Percentiles rank a stretch among this genome's conserved stretches.
Evolutionary conservation across 441 rosid genomes (phyloP).

Genomic region (Arabidopsis hybrid): DNA sequence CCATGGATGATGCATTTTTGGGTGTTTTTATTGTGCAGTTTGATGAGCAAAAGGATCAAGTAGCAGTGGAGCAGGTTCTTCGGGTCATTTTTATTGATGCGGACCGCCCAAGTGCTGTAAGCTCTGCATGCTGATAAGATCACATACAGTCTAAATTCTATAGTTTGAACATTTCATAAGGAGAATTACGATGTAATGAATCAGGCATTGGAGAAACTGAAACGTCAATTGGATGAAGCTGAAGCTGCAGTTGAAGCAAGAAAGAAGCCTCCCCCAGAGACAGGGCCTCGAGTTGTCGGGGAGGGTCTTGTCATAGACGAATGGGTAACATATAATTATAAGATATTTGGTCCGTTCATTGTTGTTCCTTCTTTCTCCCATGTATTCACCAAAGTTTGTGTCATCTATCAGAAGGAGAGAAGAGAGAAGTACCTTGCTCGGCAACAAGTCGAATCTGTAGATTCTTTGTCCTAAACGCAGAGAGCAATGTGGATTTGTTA

Average conservation of each 20-base stretch:
- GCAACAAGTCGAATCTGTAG: slow-evolving; percentile 62
- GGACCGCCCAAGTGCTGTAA: slow-evolving; percentile 64
- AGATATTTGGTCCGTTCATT: neutral
- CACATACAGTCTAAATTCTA: neutral
- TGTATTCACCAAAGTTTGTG: neutral
- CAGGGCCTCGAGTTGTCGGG: slow-evolving; percentile 65
- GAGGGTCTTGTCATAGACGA: slow-evolving; percentile 81
- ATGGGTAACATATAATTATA: slow-evolving; percentile 57
- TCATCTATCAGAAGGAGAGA: slow-evolving; percentile 67
- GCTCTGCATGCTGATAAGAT: slow-evolving; percentile 14
- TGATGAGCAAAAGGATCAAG: slow-evolving; percentile 75
- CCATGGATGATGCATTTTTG: neutral
- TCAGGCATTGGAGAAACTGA: slow-evolving; percentile 73
- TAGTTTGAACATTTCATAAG: slow-evolving; percentile 10
- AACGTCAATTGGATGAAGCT: slow-evolving; percentile 70
- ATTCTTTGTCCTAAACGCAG: slow-evolving; percentile 44
- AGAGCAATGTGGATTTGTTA: slow-evolving; percentile 17
- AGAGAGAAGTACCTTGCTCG: slow-evolving; percentile 81
- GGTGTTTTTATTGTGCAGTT: slow-evolving; percentile 49
- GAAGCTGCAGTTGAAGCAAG: slow-evolving; percentile 75
- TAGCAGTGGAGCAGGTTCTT: slow-evolving; percentile 61
- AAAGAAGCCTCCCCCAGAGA: slow-evolving; percentile 68
- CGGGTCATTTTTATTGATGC: slow-evolving; percentile 67
- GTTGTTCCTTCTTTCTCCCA: neutral
- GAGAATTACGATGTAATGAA: neutral